Percentiles rank a stretch among this genome's conserved stretches.
Evolutionary conservation across 805 yeast genomes (phyloP).

Genomic region (Candida insectalens): DNA sequence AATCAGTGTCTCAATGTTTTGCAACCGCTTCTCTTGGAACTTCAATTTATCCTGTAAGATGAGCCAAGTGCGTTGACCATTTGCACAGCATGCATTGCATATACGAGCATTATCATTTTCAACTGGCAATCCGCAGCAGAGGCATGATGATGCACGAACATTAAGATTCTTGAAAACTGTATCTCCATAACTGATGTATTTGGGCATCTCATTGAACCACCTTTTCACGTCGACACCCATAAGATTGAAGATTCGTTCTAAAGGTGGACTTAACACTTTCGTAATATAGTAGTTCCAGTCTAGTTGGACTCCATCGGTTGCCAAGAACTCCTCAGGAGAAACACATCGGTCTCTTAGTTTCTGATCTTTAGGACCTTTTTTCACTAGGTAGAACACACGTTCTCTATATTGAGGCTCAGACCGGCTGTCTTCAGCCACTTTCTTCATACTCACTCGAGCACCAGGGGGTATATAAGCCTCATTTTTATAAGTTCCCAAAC

Average conservation of each 20-base stretch:
- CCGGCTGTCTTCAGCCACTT: constrained; percentile 54
- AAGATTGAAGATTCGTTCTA: constrained; percentile 73
- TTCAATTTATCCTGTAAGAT: constrained; percentile 21
- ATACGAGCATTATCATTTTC: constrained; percentile 11
- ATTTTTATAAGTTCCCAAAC: constrained; percentile 72
- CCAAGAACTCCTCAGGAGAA: constrained; percentile 66
- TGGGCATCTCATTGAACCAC: constrained; percentile 73
- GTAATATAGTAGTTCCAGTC: constrained; percentile 83
- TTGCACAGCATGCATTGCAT: constrained; percentile 25
- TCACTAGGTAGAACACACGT: constrained; percentile 79
- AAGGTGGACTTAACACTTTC: constrained; percentile 80
- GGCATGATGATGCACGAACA: constrained; percentile 20
- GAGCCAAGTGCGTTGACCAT: constrained; percentile 28
- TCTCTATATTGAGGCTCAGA: constrained; percentile 83
- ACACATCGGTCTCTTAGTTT: constrained; percentile 69
- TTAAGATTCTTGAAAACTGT: constrained; percentile 10
- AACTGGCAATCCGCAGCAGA: constrained; percentile 17
- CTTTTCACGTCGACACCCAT: constrained; percentile 69
- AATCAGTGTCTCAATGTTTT: constrained; percentile 25
- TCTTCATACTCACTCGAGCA: constrained; percentile 66
- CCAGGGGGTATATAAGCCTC: constrained; percentile 80
- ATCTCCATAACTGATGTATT: constrained; percentile 10
- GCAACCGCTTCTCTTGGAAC: constrained; percentile 18
- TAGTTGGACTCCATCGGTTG: constrained; percentile 30
- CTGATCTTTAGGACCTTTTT: constrained; percentile 43